Evolutionary conservation across 1,284 basidiomycete species (phyloP).

Genomic region (Cystobasidiaceae sp.): DNA sequence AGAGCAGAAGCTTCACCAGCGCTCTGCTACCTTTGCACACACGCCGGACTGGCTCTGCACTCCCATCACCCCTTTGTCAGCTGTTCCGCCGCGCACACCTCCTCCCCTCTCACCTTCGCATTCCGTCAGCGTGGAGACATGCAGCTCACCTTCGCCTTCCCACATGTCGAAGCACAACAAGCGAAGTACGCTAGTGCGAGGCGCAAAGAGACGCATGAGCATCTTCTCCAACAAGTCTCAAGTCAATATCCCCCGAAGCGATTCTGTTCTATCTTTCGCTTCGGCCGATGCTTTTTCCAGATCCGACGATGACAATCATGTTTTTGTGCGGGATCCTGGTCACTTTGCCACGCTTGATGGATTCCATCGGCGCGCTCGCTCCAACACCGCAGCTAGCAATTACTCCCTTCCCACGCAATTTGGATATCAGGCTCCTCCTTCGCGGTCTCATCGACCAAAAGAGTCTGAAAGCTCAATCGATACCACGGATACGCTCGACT

Average conservation of each 20-base stretch:
- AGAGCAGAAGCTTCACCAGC: not conserved
- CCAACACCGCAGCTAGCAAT: too few species aligned
- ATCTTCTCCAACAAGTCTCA: conserved; percentile 17
- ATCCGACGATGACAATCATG: not conserved
- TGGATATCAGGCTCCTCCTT: not conserved
- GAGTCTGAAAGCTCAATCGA: conserved; percentile 10
- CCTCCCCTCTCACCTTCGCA: not conserved
- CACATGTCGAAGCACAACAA: not conserved
- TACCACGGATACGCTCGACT: conserved; percentile 8
- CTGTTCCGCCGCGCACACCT: not conserved
- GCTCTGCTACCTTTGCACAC: not conserved
- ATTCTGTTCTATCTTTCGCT: conserved; percentile 28
- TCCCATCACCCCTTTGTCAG: not conserved
- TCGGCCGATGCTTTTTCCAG: conserved; percentile 24
- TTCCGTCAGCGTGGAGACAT: not conserved
- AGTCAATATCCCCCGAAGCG: conserved; percentile 1
- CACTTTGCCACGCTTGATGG: not conserved
- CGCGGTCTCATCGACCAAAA: conserved; percentile 12
- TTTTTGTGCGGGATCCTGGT: not conserved
- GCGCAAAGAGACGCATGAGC: conserved; percentile 14
- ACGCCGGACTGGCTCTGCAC: conserved; percentile 11
- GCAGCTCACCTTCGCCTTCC: not conserved
- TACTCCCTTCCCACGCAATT: not conserved
- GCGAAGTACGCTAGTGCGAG: not conserved
- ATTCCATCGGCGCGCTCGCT: not conserved